Conservation (phyloP, 805 yeast species). For the Wickerhamiella sergipiensis region DNA sequence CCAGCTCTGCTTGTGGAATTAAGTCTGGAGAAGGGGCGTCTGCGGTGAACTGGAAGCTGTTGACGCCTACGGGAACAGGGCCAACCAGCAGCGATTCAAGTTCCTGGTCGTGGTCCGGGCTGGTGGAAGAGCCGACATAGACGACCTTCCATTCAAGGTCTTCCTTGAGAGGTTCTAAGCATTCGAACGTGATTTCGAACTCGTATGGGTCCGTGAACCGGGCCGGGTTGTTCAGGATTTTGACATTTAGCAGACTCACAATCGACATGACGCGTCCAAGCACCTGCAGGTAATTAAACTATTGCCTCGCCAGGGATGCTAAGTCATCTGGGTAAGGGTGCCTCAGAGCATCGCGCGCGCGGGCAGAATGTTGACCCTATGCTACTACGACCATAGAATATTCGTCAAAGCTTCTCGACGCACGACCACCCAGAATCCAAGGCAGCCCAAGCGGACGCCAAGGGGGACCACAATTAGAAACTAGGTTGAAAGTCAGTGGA, state of each 20-base stretch:
- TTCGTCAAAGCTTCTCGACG: too few species aligned
- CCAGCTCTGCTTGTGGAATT: slow-evolving; percentile 91
- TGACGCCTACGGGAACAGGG: slow-evolving; percentile 95
- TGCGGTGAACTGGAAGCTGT: slow-evolving; percentile 82
- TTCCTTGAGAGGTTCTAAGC: slow-evolving; percentile 79
- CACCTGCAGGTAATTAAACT: background rate
- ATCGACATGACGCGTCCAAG: slow-evolving; percentile 57
- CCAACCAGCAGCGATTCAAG: slow-evolving; percentile 94
- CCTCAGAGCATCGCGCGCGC: too few species aligned
- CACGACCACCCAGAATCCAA: too few species aligned
- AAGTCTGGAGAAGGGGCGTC: slow-evolving; percentile 95
- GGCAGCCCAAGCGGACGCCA: too few species aligned
- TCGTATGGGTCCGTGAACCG: slow-evolving; percentile 86
- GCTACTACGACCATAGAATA: too few species aligned
- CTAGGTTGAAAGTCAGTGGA: too few species aligned
- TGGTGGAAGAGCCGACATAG: slow-evolving; percentile 90
- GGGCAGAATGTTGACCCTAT: too few species aligned
- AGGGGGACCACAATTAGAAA: too few species aligned
- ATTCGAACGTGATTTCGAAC: slow-evolving; percentile 94
- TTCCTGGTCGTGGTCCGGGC: slow-evolving; percentile 93
- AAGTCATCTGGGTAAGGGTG: too few species aligned
- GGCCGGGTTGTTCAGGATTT: slow-evolving; percentile 90
- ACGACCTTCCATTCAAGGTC: slow-evolving; percentile 97
- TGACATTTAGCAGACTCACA: slow-evolving; percentile 81
- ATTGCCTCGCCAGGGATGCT: too few species aligned